Evolutionary conservation across 2,329 filamentous ascomycete species (phyloP), one percentile per base, ranked within the genome.

Genomic region (Botrytis byssoidea): DNA sequence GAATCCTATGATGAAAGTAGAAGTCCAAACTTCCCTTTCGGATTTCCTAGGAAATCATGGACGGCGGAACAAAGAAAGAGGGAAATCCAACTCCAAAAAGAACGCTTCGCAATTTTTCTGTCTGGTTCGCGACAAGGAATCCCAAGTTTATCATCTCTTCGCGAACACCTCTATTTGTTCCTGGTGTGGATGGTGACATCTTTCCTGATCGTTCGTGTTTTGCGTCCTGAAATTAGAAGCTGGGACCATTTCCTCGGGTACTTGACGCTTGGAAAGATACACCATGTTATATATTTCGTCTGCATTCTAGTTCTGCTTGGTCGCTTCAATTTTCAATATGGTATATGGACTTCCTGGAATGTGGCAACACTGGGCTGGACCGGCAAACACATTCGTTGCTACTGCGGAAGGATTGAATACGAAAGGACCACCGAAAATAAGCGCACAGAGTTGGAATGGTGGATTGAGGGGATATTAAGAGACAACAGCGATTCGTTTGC

Each of bases 311-410:
- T 46, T 32, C 6, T 65, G 18, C 1, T 40, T 12, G 0, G 5
- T 35, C 29, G 6, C 63, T 16, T 65, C 1, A 0, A 0, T 44
- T 35, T 25, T 32, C 42, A 46, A 25, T 3, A 16, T 25, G 29
- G 42, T 48, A 1, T 7, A 18, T 35, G 18, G 40, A 0, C 0
- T 2, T 0, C 0, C 2, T 25, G n/a, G 42, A 35, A 46, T 18
- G 14, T 32, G 1, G 7, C 0, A 4, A 1, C 0, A 1, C 14
- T 35, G 29, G 10, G 40, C 22, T 0, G 0, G 0, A 32, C 6
- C 6, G 63, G 1, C 29, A 3, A 18, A 25, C 1, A 0, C 25
- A 2, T 46, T 4, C 40, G 29, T 25, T 25, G 35, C 25, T 22
- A 4, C 63, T 65, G 63, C 42, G 18, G n/a, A 14, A 65, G 20